phyloP scores from a whole-genome alignment of 2,329 filamentous ascomycete species.

The Pseudogymnoascus sp. region DNA sequence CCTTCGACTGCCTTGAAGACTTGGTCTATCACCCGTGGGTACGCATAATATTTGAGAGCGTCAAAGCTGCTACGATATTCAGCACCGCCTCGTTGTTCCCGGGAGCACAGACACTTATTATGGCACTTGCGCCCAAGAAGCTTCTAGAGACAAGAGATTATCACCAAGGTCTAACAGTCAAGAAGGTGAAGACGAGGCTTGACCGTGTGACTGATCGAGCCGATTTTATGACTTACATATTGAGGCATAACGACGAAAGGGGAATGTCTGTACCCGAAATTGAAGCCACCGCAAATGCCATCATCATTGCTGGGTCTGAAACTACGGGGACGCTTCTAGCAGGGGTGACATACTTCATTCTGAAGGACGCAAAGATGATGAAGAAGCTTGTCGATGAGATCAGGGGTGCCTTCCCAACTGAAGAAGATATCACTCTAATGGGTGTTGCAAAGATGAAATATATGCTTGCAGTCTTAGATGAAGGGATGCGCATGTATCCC shows the following conservation, averaged over 20 bases:
- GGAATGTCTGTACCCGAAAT: slow-evolving; percentile 11
- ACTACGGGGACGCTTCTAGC: slow-evolving; percentile 41
- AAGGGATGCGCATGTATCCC: slow-evolving; percentile 29
- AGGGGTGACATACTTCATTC: slow-evolving; percentile 33
- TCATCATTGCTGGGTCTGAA: slow-evolving; percentile 40
- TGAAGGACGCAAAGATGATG: slow-evolving; percentile 30
- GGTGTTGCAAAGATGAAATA: slow-evolving; percentile 23
- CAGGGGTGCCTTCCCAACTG: slow-evolving; percentile 30
- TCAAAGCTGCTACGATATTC: slow-evolving; percentile 15
- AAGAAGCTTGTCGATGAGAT: slow-evolving; percentile 35
- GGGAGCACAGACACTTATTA: not conserved
- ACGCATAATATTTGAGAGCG: slow-evolving; percentile 21
- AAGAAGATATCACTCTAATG: slow-evolving; percentile 17
- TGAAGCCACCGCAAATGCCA: slow-evolving; percentile 10
- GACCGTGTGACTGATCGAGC: not conserved
- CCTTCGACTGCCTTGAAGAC: slow-evolving; percentile 26
- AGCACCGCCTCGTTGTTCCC: not conserved
- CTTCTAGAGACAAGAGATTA: not conserved
- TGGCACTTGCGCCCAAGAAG: not conserved
- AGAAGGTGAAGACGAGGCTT: slow-evolving; percentile 11
- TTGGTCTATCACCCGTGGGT: slow-evolving; percentile 26
- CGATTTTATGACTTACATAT: slow-evolving; percentile 14
- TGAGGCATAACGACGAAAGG: slow-evolving; percentile 15
- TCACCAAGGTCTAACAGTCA: not conserved
- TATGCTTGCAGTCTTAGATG: slow-evolving; percentile 30